These are phyloP conservation scores for Larix sibirica DNA, from an alignment of 83 land plant species.

Conservation along the genomic window DNA sequence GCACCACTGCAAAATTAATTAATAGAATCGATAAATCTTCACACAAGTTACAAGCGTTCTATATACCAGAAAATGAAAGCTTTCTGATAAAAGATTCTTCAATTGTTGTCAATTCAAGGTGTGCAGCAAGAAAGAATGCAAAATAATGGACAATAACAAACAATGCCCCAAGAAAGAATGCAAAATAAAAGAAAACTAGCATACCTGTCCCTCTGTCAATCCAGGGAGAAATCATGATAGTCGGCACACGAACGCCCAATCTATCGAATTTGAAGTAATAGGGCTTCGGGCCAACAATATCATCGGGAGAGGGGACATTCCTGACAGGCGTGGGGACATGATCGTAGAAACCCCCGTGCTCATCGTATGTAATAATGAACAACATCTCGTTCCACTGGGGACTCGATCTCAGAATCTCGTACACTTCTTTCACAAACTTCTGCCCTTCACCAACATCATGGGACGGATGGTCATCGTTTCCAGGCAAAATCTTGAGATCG, in stretches of 20 bases:
- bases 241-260: conserved; percentile 90
- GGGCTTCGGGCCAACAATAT: conserved; percentile 54
- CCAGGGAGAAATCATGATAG: conserved; percentile 89
- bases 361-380: conserved; percentile 83
- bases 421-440: conserved; percentile 85
- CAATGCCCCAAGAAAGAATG: neutral
- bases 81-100: neutral
- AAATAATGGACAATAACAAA: no score
- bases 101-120: neutral
- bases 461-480: conserved; percentile 96
- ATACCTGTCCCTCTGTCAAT: conserved; percentile 84
- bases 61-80: neutral
- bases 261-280: conserved; percentile 75
- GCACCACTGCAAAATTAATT: conserved; percentile 61
- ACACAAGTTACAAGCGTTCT: neutral
- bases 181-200: neutral
- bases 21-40: neutral
- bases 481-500: conserved; percentile 61
- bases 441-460: conserved; percentile 95
- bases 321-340: conserved; percentile 82
- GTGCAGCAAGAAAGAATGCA: neutral
- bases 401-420: conserved; percentile 84
- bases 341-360: conserved; percentile 94
- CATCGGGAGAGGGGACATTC: conserved; percentile 93
- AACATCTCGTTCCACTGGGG: conserved; percentile 96